Conservation (phyloP, 2,329 filamentous ascomycete species). For the Ceratocystis colombiana region DNA sequence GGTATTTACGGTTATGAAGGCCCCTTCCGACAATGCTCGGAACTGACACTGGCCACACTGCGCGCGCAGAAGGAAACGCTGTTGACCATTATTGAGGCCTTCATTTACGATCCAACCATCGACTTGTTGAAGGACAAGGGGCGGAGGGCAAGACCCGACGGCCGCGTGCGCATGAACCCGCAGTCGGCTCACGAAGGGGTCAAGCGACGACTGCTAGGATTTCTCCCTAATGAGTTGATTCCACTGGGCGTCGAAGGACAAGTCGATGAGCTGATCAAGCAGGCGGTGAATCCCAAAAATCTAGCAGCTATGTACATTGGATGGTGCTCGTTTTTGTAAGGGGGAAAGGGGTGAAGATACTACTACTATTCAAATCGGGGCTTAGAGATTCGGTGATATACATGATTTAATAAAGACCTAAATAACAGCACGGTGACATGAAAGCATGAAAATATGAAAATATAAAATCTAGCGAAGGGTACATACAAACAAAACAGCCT, state of each 20-base stretch:
- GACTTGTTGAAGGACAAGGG: slow-evolving; percentile 72
- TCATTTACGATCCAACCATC: slow-evolving; percentile 91
- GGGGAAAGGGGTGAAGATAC: not conserved
- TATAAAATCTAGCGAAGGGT: not conserved
- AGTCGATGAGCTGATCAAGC: slow-evolving; percentile 86
- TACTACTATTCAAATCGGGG: not conserved
- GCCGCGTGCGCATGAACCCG: slow-evolving; percentile 38
- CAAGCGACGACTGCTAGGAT: slow-evolving; percentile 70
- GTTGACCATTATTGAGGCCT: slow-evolving; percentile 95
- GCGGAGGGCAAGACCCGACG: slow-evolving; percentile 35
- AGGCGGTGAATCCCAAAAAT: slow-evolving; percentile 71
- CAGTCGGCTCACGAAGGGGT: slow-evolving; percentile 82
- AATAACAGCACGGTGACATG: too few relatives aligned
- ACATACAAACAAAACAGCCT: too few relatives aligned
- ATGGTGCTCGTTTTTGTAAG: slow-evolving; percentile 57
- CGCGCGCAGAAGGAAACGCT: slow-evolving; percentile 90
- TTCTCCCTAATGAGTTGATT: slow-evolving; percentile 78
- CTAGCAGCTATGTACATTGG: slow-evolving; percentile 94
- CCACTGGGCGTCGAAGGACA: slow-evolving; percentile 92
- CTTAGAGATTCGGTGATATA: too few relatives aligned
- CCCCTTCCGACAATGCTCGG: slow-evolving; percentile 81
- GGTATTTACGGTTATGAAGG: slow-evolving; percentile 89
- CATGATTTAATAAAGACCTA: too few relatives aligned
- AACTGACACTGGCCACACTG: slow-evolving; percentile 74
- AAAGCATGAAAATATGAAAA: not conserved